Percentiles rank a stretch among this genome's conserved stretches.
Conservation (phyloP, 1,139 yeast genomes). For the Nakaseomyces kungkrabaensis region DNA sequence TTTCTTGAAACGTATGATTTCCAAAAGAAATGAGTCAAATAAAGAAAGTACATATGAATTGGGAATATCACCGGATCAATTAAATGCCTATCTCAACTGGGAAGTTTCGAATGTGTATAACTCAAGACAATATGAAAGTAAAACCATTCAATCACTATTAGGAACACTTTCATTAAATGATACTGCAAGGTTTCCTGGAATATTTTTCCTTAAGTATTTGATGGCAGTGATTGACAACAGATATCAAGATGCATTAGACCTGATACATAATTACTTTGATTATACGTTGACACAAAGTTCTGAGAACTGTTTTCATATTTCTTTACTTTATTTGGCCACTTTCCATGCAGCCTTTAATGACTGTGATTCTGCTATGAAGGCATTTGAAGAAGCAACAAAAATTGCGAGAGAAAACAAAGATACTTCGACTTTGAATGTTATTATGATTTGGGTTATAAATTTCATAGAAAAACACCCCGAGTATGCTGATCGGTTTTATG, state of each 20-base stretch:
- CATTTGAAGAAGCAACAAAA: conserved; percentile 79
- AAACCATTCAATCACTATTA: conserved; percentile 32
- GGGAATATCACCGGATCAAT: background rate
- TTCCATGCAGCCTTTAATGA: conserved; percentile 71
- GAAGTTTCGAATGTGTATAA: conserved; percentile 1
- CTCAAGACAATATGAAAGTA: background rate
- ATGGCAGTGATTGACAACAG: conserved; percentile 53
- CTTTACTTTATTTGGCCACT: conserved; percentile 67
- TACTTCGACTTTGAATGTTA: conserved; percentile 57
- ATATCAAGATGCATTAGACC: conserved; percentile 63
- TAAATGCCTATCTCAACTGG: background rate
- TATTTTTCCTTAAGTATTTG: conserved; percentile 55
- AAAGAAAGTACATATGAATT: background rate
- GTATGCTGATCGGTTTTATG: conserved; percentile 36
- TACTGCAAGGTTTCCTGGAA: conserved; percentile 48
- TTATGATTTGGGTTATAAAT: conserved; percentile 72
- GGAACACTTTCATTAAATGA: conserved; percentile 43
- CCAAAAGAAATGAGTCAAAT: background rate
- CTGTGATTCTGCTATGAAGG: conserved; percentile 62
- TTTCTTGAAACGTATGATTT: background rate
- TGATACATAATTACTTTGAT: conserved; percentile 75
- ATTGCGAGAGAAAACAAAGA: conserved; percentile 86
- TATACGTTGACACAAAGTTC: conserved; percentile 54
- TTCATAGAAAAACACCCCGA: conserved; percentile 62
- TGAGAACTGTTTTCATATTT: conserved; percentile 46